Evolutionary conservation across 768 basidiomycete genomes (phyloP).

Genomic region (Wakefieldia striispora): DNA sequence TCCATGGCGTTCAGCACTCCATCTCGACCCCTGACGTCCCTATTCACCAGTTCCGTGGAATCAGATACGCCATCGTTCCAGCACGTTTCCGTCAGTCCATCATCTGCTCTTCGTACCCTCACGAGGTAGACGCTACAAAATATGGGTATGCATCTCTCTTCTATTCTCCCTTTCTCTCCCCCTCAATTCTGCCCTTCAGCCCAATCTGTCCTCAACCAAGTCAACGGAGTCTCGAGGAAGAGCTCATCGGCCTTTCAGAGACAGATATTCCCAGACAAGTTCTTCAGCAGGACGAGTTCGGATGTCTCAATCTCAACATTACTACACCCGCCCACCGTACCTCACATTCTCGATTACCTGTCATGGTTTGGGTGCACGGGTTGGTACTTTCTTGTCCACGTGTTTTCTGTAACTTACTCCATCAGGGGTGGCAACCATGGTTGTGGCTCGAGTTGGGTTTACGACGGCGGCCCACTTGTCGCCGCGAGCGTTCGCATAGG

Average conservation of each 20-base stretch:
- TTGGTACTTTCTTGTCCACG: conserved; percentile 33
- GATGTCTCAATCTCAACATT: conserved; percentile 78
- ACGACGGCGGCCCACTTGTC: conserved; percentile 71
- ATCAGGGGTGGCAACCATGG: conserved; percentile 69
- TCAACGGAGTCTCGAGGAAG: conserved; percentile 51
- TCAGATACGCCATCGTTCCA: conserved; percentile 74
- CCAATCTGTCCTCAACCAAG: conserved; percentile 73
- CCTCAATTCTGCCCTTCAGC: conserved; percentile 34
- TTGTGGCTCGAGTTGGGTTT: conserved; percentile 74
- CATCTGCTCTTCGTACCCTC: conserved; percentile 55
- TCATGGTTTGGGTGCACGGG: conserved; percentile 90
- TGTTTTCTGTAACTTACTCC: conserved; percentile 19
- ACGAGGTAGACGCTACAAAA: conserved; percentile 58
- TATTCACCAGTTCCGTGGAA: conserved; percentile 72
- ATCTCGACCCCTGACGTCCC: conserved; percentile 52
- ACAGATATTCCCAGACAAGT: conserved; percentile 52
- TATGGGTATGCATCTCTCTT: conserved; percentile 53
- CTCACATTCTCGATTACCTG: conserved; percentile 56
- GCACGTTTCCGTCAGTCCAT: conserved; percentile 75
- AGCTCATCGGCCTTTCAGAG: conserved; percentile 56
- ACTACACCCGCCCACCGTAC: conserved; percentile 64
- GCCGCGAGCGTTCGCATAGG: conserved; percentile 58
- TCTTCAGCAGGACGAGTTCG: conserved; percentile 69
- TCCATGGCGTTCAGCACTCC: conserved; percentile 62
- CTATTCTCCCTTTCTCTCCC: neutral